Evolutionary conservation across 192 early-diverging fungal species (phyloP).

Genomic region (Phycomyces nitens): DNA sequence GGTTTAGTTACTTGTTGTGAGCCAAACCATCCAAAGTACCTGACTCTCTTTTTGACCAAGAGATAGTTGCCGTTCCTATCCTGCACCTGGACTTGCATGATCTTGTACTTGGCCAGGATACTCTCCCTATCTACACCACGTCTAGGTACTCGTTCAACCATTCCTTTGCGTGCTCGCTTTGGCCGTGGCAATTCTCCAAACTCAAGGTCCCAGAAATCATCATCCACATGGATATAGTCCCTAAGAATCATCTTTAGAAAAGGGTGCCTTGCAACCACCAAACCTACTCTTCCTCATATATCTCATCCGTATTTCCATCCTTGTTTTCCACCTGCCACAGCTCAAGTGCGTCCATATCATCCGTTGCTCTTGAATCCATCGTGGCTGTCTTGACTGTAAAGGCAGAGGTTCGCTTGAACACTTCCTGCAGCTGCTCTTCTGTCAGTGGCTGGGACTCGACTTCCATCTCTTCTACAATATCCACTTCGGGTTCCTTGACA

Average conservation of each 20-base stretch:
- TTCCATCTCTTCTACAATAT: background rate
- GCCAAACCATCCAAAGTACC: conserved; percentile 33
- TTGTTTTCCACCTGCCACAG: conserved; percentile 77
- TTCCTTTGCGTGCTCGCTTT: conserved; percentile 35
- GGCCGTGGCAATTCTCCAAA: conserved; percentile 38
- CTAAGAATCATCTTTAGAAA: no score
- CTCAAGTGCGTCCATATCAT: conserved; percentile 70
- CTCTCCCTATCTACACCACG: conserved; percentile 55
- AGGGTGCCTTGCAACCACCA: no score
- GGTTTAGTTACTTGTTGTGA: no score
- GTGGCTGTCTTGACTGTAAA: conserved; percentile 73
- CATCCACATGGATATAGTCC: conserved; percentile 78
- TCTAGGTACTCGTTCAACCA: conserved; percentile 26
- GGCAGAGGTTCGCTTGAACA: conserved; percentile 86
- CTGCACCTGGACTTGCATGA: conserved; percentile 84
- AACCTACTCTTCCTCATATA: conserved; percentile 76
- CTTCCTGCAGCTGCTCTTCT: conserved; percentile 80
- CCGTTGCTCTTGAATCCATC: conserved; percentile 48
- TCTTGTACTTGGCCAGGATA: conserved; percentile 78
- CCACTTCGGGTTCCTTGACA: background rate
- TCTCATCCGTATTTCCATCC: conserved; percentile 67
- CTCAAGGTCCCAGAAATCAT: conserved; percentile 79
- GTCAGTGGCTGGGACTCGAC: conserved; percentile 36
- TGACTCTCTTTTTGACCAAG: conserved; percentile 81
- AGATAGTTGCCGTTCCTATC: conserved; percentile 83